A percentile compares a stretch with the other conserved stretches of the same genome.
Evolutionary conservation across 1,284 basidiomycete genomes (phyloP).

Genomic region (Sporisorium exsertum): DNA sequence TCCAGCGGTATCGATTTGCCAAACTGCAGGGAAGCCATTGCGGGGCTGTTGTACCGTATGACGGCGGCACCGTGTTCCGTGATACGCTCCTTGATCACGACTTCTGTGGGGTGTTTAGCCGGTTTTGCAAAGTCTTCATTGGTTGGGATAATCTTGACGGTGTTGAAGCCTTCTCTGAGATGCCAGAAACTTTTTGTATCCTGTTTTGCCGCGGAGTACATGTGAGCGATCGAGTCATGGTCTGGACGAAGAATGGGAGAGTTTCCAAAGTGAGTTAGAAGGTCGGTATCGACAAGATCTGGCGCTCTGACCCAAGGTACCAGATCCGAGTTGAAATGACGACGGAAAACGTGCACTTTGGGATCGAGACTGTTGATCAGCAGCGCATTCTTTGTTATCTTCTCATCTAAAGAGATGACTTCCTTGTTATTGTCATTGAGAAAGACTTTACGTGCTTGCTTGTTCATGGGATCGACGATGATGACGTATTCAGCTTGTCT

Average conservation of each 20-base stretch:
- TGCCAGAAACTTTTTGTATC: background rate
- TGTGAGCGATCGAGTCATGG: conserved; percentile 5
- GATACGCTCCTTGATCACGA: background rate
- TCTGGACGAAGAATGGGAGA: conserved; percentile 6
- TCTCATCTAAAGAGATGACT: too few species aligned
- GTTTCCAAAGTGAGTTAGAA: background rate
- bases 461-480: background rate
- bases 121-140: too few species aligned
- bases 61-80: background rate
- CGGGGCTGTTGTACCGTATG: too few species aligned
- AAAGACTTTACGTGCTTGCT: background rate
- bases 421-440: too few species aligned
- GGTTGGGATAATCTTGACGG: too few species aligned
- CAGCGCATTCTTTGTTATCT: background rate
- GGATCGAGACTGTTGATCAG: background rate
- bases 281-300: background rate
- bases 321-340: background rate
- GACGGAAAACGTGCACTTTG: background rate
- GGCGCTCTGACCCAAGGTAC: background rate
- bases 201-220: background rate
- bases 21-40: conserved; percentile 5
- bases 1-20: background rate
- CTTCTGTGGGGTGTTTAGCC: too few species aligned
- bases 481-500: background rate
- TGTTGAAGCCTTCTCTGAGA: too few species aligned